These are phyloP conservation scores for Chytriomyces hyalinus DNA, from an alignment of 192 early-diverging fungal genomes.

Conservation along the genomic window DNA sequence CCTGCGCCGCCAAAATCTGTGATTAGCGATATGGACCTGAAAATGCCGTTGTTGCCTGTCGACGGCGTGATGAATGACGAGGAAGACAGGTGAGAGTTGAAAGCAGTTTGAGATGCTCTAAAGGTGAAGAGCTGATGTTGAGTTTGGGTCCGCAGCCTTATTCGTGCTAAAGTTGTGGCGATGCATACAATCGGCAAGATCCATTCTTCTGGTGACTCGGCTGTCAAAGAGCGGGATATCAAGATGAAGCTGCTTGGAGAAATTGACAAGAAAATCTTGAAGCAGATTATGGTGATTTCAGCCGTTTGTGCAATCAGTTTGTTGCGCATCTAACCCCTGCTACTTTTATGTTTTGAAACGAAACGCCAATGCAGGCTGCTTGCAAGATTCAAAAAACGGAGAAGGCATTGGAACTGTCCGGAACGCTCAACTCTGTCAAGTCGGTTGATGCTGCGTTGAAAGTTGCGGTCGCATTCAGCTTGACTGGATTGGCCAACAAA, in stretches of 20 bases:
- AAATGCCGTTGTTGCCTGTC: slow-evolving; percentile 68
- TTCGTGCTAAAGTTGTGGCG: slow-evolving; percentile 60
- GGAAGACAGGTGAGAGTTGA: slow-evolving; percentile 33
- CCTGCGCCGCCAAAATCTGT: slow-evolving; percentile 77
- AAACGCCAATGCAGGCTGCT: slow-evolving; percentile 47
- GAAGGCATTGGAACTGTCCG: slow-evolving; percentile 79
- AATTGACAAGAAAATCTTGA: slow-evolving; percentile 79
- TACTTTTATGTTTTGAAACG: slow-evolving; percentile 12
- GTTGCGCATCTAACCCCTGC: slow-evolving; percentile 6
- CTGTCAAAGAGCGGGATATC: slow-evolving; percentile 44
- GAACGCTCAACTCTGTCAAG: slow-evolving; percentile 60
- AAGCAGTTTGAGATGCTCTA: no score
- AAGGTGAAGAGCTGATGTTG: slow-evolving; percentile 33
- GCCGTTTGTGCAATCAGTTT: not conserved
- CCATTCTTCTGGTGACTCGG: slow-evolving; percentile 39
- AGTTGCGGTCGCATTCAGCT: slow-evolving; percentile 74
- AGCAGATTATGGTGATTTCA: slow-evolving; percentile 72
- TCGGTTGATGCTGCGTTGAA: slow-evolving; percentile 85
- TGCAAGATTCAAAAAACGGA: slow-evolving; percentile 79
- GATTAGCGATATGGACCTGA: slow-evolving; percentile 65
- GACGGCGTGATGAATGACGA: slow-evolving; percentile 43
- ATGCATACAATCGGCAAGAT: slow-evolving; percentile 66
- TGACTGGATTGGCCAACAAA: slow-evolving; percentile 76
- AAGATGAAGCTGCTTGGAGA: slow-evolving; percentile 62
- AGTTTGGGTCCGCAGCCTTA: slow-evolving; percentile 38